These are phyloP conservation scores for Strigomonas culicis DNA, from an alignment of 208 protist genomes.

Conservation along the genomic window DNA sequence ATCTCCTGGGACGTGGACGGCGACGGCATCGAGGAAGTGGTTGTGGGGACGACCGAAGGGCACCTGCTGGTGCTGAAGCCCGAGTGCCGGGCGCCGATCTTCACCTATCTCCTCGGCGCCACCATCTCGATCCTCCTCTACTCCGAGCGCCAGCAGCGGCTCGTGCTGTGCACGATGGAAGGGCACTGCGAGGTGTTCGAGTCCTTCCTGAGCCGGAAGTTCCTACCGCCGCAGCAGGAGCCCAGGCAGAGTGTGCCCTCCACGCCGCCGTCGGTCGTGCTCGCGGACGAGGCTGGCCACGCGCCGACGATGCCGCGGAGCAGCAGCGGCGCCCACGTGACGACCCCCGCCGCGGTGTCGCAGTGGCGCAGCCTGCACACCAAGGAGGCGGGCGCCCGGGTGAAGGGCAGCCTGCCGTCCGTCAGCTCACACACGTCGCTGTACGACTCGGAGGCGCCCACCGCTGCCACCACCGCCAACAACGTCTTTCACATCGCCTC, in stretches of 20 bases:
- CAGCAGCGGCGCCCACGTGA: not conserved
- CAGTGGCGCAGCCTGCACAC: not conserved
- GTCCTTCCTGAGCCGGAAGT: constrained; percentile 33
- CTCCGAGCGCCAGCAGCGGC: constrained; percentile 25
- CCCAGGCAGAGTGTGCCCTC: not conserved
- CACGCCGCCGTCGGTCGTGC: not conserved
- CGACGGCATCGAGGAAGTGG: constrained; percentile 77
- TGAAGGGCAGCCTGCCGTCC: not conserved
- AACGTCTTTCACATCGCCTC: constrained; percentile 67
- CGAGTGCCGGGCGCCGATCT: constrained; percentile 56
- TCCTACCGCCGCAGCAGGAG: not conserved
- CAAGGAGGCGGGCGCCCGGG: not conserved
- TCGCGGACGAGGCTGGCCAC: not conserved
- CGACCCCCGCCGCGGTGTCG: not conserved
- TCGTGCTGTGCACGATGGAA: constrained; percentile 84
- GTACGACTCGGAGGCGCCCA: not conserved
- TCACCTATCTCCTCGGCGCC: constrained; percentile 51
- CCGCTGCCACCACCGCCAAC: not conserved
- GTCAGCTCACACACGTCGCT: constrained; percentile 16
- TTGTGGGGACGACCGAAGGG: constrained; percentile 85
- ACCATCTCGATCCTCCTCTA: constrained; percentile 88
- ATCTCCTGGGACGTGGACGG: constrained; percentile 71
- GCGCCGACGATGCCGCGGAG: not conserved
- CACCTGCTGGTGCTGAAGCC: constrained; percentile 72
- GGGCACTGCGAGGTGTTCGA: constrained; percentile 84